A percentile compares a stretch with the other conserved stretches of the same genome.
Evolutionary conservation across 2,329 filamentous ascomycete species (phyloP).

Genomic region (Xylariaceae sp.): DNA sequence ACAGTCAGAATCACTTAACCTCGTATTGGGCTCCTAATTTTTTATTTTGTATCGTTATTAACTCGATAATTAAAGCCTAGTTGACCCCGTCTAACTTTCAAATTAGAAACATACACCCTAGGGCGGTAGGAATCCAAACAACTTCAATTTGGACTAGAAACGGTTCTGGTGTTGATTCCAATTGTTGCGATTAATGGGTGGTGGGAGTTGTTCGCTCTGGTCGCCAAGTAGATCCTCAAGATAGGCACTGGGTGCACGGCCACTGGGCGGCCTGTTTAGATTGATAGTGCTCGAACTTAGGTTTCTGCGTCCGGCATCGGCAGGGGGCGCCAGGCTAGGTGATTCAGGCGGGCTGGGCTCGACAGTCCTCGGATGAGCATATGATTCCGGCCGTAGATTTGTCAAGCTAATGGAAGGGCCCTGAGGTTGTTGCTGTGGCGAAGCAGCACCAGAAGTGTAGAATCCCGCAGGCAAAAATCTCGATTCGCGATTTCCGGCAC

Average conservation of each 20-base stretch:
- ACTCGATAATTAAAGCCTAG: background rate
- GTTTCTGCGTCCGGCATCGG: constrained; percentile 33
- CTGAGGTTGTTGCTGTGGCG: constrained; percentile 41
- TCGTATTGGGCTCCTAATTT: background rate
- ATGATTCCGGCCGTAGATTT: constrained; percentile 55
- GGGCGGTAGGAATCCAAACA: background rate
- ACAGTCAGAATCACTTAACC: background rate
- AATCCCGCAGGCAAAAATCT: constrained; percentile 86
- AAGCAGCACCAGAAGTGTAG: constrained; percentile 66
- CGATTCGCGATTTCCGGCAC: constrained; percentile 59
- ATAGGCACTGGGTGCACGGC: constrained; percentile 79
- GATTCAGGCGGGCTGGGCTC: constrained; percentile 59
- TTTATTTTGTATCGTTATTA: background rate
- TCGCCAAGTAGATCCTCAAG: constrained; percentile 85
- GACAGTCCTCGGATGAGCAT: constrained; percentile 43
- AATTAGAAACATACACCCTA: background rate
- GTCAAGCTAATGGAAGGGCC: constrained; percentile 54
- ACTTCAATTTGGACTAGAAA: constrained; percentile 4
- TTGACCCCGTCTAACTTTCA: background rate
- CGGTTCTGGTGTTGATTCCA: constrained; percentile 24
- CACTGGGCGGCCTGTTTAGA: constrained; percentile 57
- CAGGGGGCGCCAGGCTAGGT: constrained; percentile 46
- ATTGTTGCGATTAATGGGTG: constrained; percentile 28
- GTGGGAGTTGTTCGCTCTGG: constrained; percentile 51
- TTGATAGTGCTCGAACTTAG: constrained; percentile 62